These are phyloP conservation scores for Elaeagnus macrophylla DNA, from an alignment of 306 rosid species.

Conservation along the genomic window DNA sequence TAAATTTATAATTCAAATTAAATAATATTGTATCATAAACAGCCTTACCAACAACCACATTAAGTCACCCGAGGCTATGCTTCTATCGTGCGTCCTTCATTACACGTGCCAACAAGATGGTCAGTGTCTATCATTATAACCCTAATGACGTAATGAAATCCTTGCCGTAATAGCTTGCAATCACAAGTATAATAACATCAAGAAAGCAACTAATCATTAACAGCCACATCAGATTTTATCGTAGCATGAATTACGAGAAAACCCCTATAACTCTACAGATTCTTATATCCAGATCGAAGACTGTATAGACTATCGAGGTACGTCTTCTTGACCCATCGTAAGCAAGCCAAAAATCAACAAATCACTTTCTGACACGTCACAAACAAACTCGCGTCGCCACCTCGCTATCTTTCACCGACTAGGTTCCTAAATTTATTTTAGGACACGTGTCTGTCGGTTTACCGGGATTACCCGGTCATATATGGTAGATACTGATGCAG, in stretches of 20 bases:
- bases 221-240: neutral
- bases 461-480: constrained; percentile 31
- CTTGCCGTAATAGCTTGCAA: neutral
- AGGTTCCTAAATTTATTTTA: neutral
- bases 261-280: constrained; percentile 2
- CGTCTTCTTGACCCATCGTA: constrained; percentile 13
- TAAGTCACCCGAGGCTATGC: constrained; percentile 27
- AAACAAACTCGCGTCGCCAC: constrained; percentile 4
- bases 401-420: constrained; percentile 31
- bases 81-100: constrained; percentile 17
- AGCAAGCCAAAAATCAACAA: constrained; percentile 13
- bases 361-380: constrained; percentile 21
- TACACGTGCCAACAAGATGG: constrained; percentile 37
- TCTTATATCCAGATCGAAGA: neutral
- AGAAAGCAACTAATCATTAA: neutral
- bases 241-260: neutral
- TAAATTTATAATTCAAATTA: too few species aligned
- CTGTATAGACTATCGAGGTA: neutral
- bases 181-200: neutral
- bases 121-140: constrained; percentile 20
- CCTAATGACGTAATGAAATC: constrained; percentile 5
- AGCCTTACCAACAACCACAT: too few species aligned
- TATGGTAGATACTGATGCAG: constrained; percentile 14
- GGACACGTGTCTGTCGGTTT: constrained; percentile 23
- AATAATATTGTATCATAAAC: too few species aligned